phyloP scores from a whole-genome alignment of 805 yeast genomes.

The Hanseniaspora lachancei region DNA sequence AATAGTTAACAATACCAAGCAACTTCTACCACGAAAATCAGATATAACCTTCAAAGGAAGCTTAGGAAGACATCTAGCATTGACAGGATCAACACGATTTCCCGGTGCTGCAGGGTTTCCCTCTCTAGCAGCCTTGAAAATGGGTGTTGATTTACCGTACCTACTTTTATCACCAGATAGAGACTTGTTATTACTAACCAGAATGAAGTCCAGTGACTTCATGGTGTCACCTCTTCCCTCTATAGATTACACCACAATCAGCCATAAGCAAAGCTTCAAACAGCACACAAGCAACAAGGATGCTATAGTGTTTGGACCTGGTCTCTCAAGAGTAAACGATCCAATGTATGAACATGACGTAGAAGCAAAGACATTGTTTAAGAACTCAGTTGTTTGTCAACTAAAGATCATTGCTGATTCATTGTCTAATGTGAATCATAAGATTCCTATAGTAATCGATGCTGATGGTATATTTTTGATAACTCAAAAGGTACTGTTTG shows the following conservation, averaged over 20 bases:
- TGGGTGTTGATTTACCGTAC: conserved; percentile 12
- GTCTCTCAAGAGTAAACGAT: conserved; percentile 6
- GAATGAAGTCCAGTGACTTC: conserved; percentile 9
- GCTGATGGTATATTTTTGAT: conserved; percentile 77
- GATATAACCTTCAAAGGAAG: conserved; percentile 4
- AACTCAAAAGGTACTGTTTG: conserved; percentile 24
- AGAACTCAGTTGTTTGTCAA: not conserved
- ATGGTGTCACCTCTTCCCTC: conserved; percentile 7
- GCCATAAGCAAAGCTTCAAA: not conserved
- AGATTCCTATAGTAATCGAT: conserved; percentile 67
- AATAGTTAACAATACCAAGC: not conserved
- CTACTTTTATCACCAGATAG: conserved; percentile 5
- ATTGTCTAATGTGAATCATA: conserved; percentile 3
- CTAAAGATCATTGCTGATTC: not conserved
- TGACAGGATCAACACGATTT: conserved; percentile 7
- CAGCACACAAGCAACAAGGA: not conserved
- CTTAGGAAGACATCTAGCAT: conserved; percentile 6
- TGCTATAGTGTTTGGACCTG: conserved; percentile 10
- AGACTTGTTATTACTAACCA: not conserved
- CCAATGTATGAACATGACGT: not conserved
- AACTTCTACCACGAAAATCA: not conserved
- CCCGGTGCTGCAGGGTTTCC: conserved; percentile 10
- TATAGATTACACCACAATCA: not conserved
- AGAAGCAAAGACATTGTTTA: not conserved
- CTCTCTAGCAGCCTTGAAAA: conserved; percentile 5